Evolutionary conservation across 495 filamentous ascomycete genomes (phyloP), one percentile per base, ranked within the genome.

Genomic region (Penicillium robsamsonii): DNA sequence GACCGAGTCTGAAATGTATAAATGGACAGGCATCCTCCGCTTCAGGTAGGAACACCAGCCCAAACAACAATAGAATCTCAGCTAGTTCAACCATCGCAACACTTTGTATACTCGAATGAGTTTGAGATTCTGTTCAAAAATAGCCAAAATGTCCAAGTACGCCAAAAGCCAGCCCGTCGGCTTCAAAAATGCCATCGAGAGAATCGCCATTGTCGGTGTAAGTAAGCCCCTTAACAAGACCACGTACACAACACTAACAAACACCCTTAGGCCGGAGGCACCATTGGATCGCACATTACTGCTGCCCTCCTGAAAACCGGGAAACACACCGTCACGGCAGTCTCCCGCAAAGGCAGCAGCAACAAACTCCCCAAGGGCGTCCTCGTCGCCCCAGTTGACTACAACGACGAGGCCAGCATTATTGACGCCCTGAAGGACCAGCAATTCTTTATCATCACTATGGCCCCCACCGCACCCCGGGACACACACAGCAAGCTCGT

Each of bases 361-460:
- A 75, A 64, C 62, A 65, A 44, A 30, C 62, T 81, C 6, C 79
- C 80, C 22, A 50, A 64, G 17, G 82, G 80, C 46, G 67, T 84
- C 30, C 54, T 59, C 0, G 63, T 77, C 50, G 69, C 67, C 46
- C 56, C 64, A 37, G 69, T 83, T 50, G 61, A 84, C 68, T 85
- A 85, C 62, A 61, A 75, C 50, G 64, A 82, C 49, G 72, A 70
- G 24, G 52, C 62, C 29, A 68, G 77, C 30, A 59, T 86, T 55
- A 69, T 81, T 9, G 56, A 59, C 1, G 80, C 79, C 9, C 75
- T 85, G 13, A 66, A 71, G 58, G 79, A 71, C 67, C 79, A 84
- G 55, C 77, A 86, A 46, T 78, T 76, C 38, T 70, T 89, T 10
- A 73, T 89, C 70, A 87, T 88, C 56, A 86, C 83, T 11, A 64